Evolutionary conservation across 345 rosid species (phyloP), one percentile per base, ranked within the genome.

Genomic region (Rhizophora apiculata): DNA sequence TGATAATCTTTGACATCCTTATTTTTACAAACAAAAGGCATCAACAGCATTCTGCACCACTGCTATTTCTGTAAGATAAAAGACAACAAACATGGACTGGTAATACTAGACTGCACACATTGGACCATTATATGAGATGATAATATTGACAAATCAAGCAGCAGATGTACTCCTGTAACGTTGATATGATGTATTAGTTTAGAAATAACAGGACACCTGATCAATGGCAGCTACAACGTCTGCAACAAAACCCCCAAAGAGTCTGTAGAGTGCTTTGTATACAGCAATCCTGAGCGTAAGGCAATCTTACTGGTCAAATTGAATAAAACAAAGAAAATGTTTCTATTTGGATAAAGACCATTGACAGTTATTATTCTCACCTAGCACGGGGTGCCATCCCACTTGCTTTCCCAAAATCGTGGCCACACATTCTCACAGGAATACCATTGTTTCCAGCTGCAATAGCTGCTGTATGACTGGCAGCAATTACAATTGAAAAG

Each of bases 331-430:
- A n/a, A 48, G 37, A 54, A 53, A 59, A 13, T 46, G 62, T 37
- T 55, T 59, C 6, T 0, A 58, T 54, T 5, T 53, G 56, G 68
- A 65, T 22, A 29, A 29, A 43, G 63, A 48, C 27, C 43, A 20
- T 49, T 37, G 53, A 43, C 18, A 56, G 22, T 32, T 51, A 67
- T 74, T 70, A 68, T 67, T 65, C 69, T 24, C 79, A 92, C 99
- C 99, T 88, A 52, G 99, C 96, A 76, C 99, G 94, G 58, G 99
- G 99, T 80, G 99, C 99, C 99, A 95, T 95, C 56, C 99, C 99
- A 26, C 99, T 95, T 9, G 99, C 99, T 87, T 85, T 95, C 54
- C 99, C 99, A 81, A 92, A 95, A 71, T 95, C 99, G 83, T 95
- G 84, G 70, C 99, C 99, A 29, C 84, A 82, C 80, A 92, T 69